Evolutionary conservation across 108 stramenopile species (phyloP), one percentile per base, ranked within the genome.

Genomic region (Discostella pseudostelligera): DNA sequence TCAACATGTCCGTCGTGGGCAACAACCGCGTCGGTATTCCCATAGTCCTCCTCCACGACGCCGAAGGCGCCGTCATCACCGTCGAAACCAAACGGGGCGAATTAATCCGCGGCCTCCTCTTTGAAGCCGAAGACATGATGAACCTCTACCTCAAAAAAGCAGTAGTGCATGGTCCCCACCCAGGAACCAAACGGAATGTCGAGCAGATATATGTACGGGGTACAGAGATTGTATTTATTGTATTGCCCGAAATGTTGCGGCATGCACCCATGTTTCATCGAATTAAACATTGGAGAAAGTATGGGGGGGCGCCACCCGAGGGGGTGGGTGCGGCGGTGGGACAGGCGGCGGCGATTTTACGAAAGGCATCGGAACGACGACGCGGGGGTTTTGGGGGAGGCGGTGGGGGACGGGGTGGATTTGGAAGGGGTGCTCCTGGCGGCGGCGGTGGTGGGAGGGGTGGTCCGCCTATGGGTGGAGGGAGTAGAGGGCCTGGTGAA

Each of bases 121-220:
- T 94, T 67, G 93, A 94, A 67, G 93, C 93, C 4, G 93, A 94
- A 78, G 92, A 90, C 74, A 82, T 84, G 82, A 93, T 93, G 92
- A 93, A 93, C 72, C 75, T 93, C 55, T 93, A 93, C 71, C 73
- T 93, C 16, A 87, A 89, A 67, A 89, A 93, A 69, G 85, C 84
- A 13, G 77, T 93, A 16, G 74, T 93, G 19, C 60, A 64, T 16
- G 88, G 87, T 25, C 56, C 70, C 2, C 63, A 78, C 29, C 62
- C 62, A 10, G 85, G 85, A 22, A 74, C 76, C 50, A 93, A 93
- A 46, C 81, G 92, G 22, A 87, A 78, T 57, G 79, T 83, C 4
- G 83, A 84, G n/a, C 87, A 89, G 62, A 69, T 91, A 4, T 94
- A 94, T 62, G 50, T 94, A 10, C 64, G 93, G 3, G 93, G 93